Evolutionary conservation across 163 green algal genomes (phyloP).

Genomic region (Scenedesmus sp.): DNA sequence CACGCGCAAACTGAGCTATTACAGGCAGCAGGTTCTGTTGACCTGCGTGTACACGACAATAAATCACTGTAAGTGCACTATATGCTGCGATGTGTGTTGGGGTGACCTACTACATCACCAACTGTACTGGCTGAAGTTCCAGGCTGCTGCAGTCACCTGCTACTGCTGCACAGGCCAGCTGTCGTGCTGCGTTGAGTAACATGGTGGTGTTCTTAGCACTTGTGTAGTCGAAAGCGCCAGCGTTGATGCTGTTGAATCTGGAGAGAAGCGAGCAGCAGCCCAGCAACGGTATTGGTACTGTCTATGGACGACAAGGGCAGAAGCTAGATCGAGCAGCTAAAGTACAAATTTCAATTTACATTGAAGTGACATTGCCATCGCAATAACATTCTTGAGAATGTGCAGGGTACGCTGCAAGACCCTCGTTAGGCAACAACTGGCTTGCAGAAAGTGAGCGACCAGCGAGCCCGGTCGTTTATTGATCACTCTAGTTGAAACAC

Average conservation of each 20-base stretch:
- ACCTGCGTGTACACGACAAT: background rate
- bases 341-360: too few species aligned
- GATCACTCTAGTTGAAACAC: too few species aligned
- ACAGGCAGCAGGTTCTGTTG: background rate
- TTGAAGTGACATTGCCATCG: background rate
- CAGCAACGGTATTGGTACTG: constrained; percentile 28
- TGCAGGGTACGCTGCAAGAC: background rate
- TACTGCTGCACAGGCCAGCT: constrained; percentile 26
- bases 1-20: background rate
- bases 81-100: background rate
- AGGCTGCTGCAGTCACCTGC: constrained; percentile 7
- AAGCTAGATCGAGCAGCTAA: background rate
- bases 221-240: background rate
- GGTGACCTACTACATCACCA: background rate
- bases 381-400: background rate
- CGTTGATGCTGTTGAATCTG: background rate
- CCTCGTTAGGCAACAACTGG: background rate
- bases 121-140: background rate
- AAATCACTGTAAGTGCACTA: background rate
- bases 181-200: constrained; percentile 21
- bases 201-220: background rate
- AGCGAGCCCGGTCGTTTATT: background rate
- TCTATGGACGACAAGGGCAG: background rate
- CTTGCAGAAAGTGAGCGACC: too few species aligned
- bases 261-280: background rate